Conservation (phyloP, 129 eudicot species). For the Helianthus tuberosus region DNA sequence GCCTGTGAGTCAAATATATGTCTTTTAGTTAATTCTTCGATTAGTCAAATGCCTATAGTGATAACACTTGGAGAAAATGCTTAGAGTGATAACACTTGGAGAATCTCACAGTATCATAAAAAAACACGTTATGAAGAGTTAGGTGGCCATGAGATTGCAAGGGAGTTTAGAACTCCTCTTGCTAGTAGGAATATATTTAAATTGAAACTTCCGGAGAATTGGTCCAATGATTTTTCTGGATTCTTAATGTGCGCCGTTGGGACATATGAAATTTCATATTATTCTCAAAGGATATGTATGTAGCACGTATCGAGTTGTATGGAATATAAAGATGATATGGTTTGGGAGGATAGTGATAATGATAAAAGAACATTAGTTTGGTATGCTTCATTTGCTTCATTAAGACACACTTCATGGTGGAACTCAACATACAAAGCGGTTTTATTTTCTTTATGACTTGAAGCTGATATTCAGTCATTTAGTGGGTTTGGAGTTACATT, state of each 20-base stretch:
- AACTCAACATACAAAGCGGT: neutral
- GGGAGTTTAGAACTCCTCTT: neutral
- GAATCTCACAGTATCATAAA: too few species aligned
- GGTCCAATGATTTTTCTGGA: neutral
- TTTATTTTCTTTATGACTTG: neutral
- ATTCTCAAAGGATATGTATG: neutral
- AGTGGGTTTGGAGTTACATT: neutral
- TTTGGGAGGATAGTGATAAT: neutral
- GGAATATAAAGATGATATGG: neutral
- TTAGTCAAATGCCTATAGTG: too few species aligned
- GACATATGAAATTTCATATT: neutral
- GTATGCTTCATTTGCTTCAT: slow-evolving; percentile 4
- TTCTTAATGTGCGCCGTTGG: neutral
- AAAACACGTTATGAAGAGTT: too few species aligned
- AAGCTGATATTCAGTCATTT: too few species aligned
- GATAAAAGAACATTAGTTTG: neutral
- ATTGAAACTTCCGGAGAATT: neutral
- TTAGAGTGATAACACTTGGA: too few species aligned
- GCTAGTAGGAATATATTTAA: neutral
- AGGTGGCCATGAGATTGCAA: too few species aligned
- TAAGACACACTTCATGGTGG: neutral
- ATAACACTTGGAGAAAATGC: too few species aligned
- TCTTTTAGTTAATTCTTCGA: too few species aligned
- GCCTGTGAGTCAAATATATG: too few species aligned
- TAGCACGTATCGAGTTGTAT: neutral